Evolutionary conservation across 2,329 filamentous ascomycete genomes (phyloP).

Genomic region (Clarireedia paspali): DNA sequence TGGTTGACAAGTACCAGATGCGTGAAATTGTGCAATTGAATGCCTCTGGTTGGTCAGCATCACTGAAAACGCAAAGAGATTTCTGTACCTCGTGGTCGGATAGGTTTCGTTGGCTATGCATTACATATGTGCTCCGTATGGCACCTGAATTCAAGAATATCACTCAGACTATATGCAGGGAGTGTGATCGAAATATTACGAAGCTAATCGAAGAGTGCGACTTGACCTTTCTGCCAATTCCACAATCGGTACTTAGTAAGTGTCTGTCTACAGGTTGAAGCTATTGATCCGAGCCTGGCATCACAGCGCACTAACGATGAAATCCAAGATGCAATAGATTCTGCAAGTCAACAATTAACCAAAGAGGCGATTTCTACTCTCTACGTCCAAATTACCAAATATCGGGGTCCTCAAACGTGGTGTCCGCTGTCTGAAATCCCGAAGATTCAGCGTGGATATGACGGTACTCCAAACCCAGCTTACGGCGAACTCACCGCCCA

Average conservation of each 20-base stretch:
- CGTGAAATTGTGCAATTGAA: not conserved
- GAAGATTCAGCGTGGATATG: not conserved
- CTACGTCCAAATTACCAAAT: not conserved
- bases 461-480: too few relatives aligned
- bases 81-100: too few relatives aligned
- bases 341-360: not conserved
- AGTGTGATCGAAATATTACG: too few relatives aligned
- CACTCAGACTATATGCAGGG: too few relatives aligned
- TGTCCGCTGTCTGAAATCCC: not conserved
- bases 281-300: not conserved
- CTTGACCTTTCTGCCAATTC: not conserved
- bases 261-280: not conserved
- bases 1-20: not conserved
- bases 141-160: too few relatives aligned
- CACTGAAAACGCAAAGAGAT: too few relatives aligned
- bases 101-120: too few relatives aligned
- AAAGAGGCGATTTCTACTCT: not conserved
- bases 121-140: too few relatives aligned
- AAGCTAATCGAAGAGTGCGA: not conserved
- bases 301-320: not conserved
- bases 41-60: too few relatives aligned
- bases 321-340: not conserved
- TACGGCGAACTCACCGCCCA: not conserved
- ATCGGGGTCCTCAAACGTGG: not conserved
- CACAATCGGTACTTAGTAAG: not conserved